Conservation (phyloP, 2,329 filamentous ascomycete species). For the Xylariales sp. region DNA sequence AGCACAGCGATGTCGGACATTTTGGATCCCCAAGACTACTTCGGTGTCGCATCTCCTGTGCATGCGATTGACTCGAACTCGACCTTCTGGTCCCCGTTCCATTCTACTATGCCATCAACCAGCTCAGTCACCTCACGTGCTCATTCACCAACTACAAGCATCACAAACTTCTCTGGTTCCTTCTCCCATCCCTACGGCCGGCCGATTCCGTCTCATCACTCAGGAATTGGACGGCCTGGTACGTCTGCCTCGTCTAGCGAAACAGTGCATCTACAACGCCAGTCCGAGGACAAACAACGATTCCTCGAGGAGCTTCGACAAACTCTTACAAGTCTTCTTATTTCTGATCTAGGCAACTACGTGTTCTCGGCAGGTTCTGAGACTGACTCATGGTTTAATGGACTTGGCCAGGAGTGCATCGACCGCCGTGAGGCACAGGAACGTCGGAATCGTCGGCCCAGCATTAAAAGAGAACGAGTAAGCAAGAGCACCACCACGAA, state of each 20-base stretch:
- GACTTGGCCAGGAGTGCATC: slow-evolving; percentile 61
- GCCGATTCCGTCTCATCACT: slow-evolving; percentile 39
- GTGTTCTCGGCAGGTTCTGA: slow-evolving; percentile 88
- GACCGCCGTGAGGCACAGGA: slow-evolving; percentile 55
- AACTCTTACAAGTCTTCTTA: slow-evolving; percentile 73
- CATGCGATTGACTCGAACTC: slow-evolving; percentile 69
- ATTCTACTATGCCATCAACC: slow-evolving; percentile 61
- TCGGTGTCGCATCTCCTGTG: slow-evolving; percentile 64
- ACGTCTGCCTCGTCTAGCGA: slow-evolving; percentile 65
- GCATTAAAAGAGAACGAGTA: slow-evolving; percentile 38
- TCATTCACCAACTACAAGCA: slow-evolving; percentile 58
- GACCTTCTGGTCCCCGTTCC: slow-evolving; percentile 88
- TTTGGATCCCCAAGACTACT: slow-evolving; percentile 65
- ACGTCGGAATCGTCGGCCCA: slow-evolving; percentile 36
- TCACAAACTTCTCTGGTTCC: slow-evolving; percentile 51
- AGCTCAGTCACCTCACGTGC: slow-evolving; percentile 54
- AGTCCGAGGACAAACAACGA: slow-evolving; percentile 66
- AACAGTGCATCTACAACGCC: slow-evolving; percentile 57
- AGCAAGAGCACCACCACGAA: slow-evolving; percentile 41
- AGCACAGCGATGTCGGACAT: slow-evolving; percentile 59
- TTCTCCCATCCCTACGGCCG: slow-evolving; percentile 40
- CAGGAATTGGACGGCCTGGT: slow-evolving; percentile 54
- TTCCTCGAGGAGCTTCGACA: slow-evolving; percentile 76
- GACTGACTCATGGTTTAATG: slow-evolving; percentile 82
- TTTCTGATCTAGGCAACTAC: slow-evolving; percentile 84